These are phyloP conservation scores for Coccinonectria pachysandricola DNA, from an alignment of 2,329 filamentous ascomycete species.

Conservation along the genomic window DNA sequence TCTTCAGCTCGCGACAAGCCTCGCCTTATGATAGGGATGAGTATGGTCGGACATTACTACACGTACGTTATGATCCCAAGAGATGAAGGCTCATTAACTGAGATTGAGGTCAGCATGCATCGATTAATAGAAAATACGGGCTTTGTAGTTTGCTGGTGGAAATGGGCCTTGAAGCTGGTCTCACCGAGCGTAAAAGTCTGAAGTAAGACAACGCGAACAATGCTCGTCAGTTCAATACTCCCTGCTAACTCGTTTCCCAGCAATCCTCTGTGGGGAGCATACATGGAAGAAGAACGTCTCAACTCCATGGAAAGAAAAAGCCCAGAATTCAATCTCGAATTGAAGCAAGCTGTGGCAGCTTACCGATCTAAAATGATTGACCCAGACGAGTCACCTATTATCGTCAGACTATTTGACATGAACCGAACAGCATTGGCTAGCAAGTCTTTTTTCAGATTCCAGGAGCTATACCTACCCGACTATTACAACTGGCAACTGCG, in stretches of 20 bases:
- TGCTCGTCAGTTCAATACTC: no score
- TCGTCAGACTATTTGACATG: no score
- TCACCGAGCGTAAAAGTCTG: conserved; percentile 1
- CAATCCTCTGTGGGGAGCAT: no score
- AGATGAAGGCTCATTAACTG: neutral
- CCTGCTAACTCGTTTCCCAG: no score
- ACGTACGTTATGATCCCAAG: conserved; percentile 6
- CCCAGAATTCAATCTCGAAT: no score
- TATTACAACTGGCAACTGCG: conserved; percentile 4
- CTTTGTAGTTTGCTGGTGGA: conserved; percentile 8
- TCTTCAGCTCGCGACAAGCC: conserved; percentile 11
- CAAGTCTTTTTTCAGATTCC: conserved; percentile 5
- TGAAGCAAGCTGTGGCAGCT: no score
- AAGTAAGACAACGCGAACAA: no score
- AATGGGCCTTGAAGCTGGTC: conserved; percentile 6
- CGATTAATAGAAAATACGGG: conserved; percentile 1
- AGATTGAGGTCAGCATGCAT: conserved; percentile 10
- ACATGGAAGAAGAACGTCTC: no score
- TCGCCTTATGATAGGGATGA: conserved; percentile 16
- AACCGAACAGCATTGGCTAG: conserved; percentile 4
- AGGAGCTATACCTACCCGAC: conserved; percentile 9
- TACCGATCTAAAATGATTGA: no score
- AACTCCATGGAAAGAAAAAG: no score
- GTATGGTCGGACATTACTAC: conserved; percentile 5
- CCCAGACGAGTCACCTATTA: no score